Conservation (phyloP, 2,329 filamentous ascomycete species). For the Fusarium sp. region DNA sequence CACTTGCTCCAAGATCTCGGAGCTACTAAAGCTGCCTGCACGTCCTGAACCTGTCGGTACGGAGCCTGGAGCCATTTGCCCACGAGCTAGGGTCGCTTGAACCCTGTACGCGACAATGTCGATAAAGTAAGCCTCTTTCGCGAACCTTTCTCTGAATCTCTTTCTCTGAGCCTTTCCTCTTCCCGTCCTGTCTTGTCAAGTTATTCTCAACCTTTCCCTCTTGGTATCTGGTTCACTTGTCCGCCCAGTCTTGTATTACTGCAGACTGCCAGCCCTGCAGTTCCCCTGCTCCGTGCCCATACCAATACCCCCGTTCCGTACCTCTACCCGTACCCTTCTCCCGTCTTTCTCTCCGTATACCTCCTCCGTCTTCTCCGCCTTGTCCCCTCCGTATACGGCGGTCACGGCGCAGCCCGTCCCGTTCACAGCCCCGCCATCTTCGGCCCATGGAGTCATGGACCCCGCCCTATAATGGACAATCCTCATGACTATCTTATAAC, state of each 20-base stretch:
- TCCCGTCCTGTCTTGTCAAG: constrained; percentile 32
- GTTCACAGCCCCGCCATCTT: constrained; percentile 44
- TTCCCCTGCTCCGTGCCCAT: constrained; percentile 18
- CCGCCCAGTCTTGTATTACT: constrained; percentile 10
- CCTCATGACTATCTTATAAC: constrained; percentile 56
- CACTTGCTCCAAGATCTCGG: constrained; percentile 48
- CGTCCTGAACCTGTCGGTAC: constrained; percentile 47
- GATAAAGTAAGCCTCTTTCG: constrained; percentile 62
- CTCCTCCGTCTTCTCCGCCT: constrained; percentile 33
- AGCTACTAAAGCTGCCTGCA: constrained; percentile 48
- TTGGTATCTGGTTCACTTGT: constrained; percentile 29
- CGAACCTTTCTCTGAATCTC: constrained; percentile 41
- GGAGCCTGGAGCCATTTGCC: constrained; percentile 47
- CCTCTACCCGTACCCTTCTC: constrained; percentile 28
- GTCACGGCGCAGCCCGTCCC: constrained; percentile 40
- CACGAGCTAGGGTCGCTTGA: constrained; percentile 50
- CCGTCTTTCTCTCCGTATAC: constrained; percentile 23
- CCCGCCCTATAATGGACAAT: constrained; percentile 54
- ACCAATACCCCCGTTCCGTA: constrained; percentile 18
- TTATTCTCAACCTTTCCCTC: constrained; percentile 15
- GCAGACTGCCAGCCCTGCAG: constrained; percentile 18
- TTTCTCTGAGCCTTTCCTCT: constrained; percentile 39
- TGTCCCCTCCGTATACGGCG: constrained; percentile 36
- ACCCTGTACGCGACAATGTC: constrained; percentile 59
- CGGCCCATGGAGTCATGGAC: constrained; percentile 51